Percentiles rank a stretch among this genome's conserved stretches.
Evolutionary conservation across 768 basidiomycete genomes (phyloP).

Genomic region (Inosperma sp.): DNA sequence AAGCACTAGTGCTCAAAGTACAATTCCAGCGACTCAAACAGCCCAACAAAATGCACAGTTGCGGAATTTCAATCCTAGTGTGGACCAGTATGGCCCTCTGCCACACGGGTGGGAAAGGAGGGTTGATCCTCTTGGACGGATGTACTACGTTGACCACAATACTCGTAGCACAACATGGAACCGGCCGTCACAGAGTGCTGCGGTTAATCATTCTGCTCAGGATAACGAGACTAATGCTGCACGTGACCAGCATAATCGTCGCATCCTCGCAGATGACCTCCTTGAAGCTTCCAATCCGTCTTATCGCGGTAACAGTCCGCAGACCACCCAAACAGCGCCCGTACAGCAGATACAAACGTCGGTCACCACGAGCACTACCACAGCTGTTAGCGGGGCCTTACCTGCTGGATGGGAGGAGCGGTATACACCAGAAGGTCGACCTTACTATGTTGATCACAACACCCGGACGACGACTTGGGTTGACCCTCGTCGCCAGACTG

Average conservation of each 20-base stretch:
- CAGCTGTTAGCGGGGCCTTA: constrained; percentile 76
- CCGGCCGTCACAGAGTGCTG: constrained; percentile 74
- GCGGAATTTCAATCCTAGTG: constrained; percentile 90
- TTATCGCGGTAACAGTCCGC: constrained; percentile 31
- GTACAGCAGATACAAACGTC: constrained; percentile 32
- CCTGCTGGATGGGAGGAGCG: constrained; percentile 99
- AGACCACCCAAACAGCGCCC: constrained; percentile 32
- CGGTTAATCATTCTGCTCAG: constrained; percentile 65
- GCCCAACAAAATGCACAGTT: constrained; percentile 49
- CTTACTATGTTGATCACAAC: constrained; percentile 99
- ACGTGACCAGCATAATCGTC: constrained; percentile 80
- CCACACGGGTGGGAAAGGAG: constrained; percentile 96
- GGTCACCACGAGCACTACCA: constrained; percentile 44
- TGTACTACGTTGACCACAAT: constrained; percentile 99
- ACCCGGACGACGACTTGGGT: constrained; percentile 99
- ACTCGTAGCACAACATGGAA: constrained; percentile 98
- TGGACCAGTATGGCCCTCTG: constrained; percentile 89
- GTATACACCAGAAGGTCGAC: constrained; percentile 95
- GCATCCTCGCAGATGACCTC: constrained; percentile 79
- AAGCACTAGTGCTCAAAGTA: constrained; percentile 20
- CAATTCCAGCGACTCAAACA: constrained; percentile 32
- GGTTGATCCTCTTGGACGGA: constrained; percentile 91
- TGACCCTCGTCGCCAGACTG: constrained; percentile 93
- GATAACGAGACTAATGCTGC: constrained; percentile 80
- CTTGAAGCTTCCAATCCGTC: constrained; percentile 62